Percentiles rank a stretch among this genome's conserved stretches.
Conservation (phyloP, 192 early-diverging fungal species). For the Gonapodya prolifera region DNA sequence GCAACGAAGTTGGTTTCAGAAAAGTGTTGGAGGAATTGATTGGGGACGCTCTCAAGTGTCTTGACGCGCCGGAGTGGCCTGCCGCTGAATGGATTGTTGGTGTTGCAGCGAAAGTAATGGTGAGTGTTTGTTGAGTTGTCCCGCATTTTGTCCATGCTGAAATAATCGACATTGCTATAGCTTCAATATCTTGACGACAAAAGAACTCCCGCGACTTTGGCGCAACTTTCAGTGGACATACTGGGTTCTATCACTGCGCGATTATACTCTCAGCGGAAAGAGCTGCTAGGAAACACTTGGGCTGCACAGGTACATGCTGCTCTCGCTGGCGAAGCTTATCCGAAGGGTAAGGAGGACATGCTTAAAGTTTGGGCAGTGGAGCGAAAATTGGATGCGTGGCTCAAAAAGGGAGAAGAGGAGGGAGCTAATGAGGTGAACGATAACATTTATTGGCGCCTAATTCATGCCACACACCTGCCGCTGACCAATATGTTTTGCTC, state of each 20-base stretch:
- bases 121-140: slow-evolving; percentile 12
- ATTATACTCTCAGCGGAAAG: not conserved
- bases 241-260: slow-evolving; percentile 48
- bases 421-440: not conserved
- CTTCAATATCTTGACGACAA: slow-evolving; percentile 48
- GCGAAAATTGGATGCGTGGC: not conserved
- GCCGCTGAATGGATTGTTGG: slow-evolving; percentile 59
- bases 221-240: slow-evolving; percentile 47
- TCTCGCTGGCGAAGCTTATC: not conserved
- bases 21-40: slow-evolving; percentile 56
- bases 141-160: not conserved
- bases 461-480: too few species aligned
- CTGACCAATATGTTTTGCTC: too few species aligned
- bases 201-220: slow-evolving; percentile 36
- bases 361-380: not conserved
- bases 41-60: slow-evolving; percentile 52
- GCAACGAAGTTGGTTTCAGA: slow-evolving; percentile 60
- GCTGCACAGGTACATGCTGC: not conserved
- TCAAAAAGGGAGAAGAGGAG: not conserved
- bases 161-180: slow-evolving; percentile 12
- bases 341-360: not conserved
- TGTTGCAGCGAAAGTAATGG: slow-evolving; percentile 55
- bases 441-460: not conserved
- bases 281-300: not conserved
- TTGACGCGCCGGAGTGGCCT: slow-evolving; percentile 85